A percentile compares a stretch with the other conserved stretches of the same genome.
Evolutionary conservation across 306 rosid genomes (phyloP).

Genomic region (Prunus davidiana): DNA sequence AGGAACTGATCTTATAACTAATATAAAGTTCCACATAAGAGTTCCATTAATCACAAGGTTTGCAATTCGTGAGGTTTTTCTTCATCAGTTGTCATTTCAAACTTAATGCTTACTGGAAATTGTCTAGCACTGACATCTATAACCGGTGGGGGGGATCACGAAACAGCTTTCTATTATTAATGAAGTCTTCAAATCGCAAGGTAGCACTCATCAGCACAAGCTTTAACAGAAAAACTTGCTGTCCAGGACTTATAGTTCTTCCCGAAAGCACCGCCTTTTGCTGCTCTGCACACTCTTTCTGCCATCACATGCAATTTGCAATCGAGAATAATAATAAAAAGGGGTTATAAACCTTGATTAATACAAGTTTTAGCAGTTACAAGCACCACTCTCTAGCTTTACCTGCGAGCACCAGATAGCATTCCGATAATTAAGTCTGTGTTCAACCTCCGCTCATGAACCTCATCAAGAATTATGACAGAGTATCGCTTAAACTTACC

Average conservation of each 20-base stretch:
- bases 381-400: slow-evolving; percentile 6
- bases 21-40: fast-evolving
- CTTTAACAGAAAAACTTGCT: slow-evolving; percentile 66
- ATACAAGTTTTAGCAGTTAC: background rate
- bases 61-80: too few species aligned
- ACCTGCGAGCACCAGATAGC: slow-evolving; percentile 88
- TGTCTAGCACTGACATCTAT: slow-evolving; percentile 83
- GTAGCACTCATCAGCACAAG: slow-evolving; percentile 97
- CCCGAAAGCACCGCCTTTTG: slow-evolving; percentile 45
- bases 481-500: slow-evolving; percentile 55
- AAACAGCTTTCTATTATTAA: slow-evolving; percentile 57
- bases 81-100: too few species aligned
- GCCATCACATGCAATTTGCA: slow-evolving; percentile 10
- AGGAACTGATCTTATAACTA: too few species aligned
- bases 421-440: slow-evolving; percentile 90
- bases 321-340: background rate
- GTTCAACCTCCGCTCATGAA: slow-evolving; percentile 97
- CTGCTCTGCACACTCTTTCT: slow-evolving; percentile 54
- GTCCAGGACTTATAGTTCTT: slow-evolving; percentile 43
- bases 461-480: slow-evolving; percentile 58
- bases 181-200: slow-evolving; percentile 77
- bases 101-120: slow-evolving; percentile 53
- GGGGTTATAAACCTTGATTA: background rate
- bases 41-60: too few species aligned
- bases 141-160: slow-evolving; percentile 61